Percentiles rank a stretch among this genome's conserved stretches.
These are phyloP conservation scores for Lasiodiplodia sp. DNA, from an alignment of 2,329 filamentous ascomycete species.

Conservation along the genomic window DNA sequence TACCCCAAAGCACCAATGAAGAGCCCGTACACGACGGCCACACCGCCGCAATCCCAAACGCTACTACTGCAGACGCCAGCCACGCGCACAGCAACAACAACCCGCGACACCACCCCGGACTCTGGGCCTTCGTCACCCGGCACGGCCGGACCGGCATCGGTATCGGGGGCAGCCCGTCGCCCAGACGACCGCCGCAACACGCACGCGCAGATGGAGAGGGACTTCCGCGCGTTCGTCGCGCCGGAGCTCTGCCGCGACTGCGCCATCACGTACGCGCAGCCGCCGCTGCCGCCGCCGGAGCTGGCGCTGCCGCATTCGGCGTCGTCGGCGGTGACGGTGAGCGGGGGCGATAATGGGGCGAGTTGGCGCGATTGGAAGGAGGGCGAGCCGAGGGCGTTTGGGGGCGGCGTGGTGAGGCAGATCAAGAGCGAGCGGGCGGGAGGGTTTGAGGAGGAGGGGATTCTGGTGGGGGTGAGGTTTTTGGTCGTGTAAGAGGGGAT, in stretches of 20 bases:
- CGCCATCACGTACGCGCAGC: constrained; percentile 45
- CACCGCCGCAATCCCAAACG: background rate
- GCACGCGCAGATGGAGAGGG: constrained; percentile 4
- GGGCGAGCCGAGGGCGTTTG: constrained; percentile 31
- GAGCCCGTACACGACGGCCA: background rate
- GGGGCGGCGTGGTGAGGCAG: constrained; percentile 45
- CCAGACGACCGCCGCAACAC: constrained; percentile 34
- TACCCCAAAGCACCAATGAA: background rate
- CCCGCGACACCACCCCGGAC: background rate
- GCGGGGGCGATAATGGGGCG: background rate
- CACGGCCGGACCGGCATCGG: background rate
- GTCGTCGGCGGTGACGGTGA: too few relatives aligned
- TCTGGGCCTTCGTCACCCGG: background rate
- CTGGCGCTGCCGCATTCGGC: background rate
- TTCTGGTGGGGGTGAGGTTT: constrained; percentile 53
- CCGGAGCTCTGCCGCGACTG: constrained; percentile 44
- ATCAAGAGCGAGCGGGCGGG: constrained; percentile 48
- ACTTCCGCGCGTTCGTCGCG: constrained; percentile 32
- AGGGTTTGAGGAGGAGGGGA: constrained; percentile 49
- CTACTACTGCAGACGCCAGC: background rate
- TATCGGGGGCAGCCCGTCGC: background rate
- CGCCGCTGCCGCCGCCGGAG: background rate
- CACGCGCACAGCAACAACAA: background rate
- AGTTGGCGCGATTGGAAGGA: constrained; percentile 25
- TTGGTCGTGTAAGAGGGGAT: constrained; percentile 38